Percentiles rank a stretch among this genome's conserved stretches.
phyloP scores from a whole-genome alignment of 2,329 filamentous ascomycete genomes.

The Pseudogymnoascus sp. region DNA sequence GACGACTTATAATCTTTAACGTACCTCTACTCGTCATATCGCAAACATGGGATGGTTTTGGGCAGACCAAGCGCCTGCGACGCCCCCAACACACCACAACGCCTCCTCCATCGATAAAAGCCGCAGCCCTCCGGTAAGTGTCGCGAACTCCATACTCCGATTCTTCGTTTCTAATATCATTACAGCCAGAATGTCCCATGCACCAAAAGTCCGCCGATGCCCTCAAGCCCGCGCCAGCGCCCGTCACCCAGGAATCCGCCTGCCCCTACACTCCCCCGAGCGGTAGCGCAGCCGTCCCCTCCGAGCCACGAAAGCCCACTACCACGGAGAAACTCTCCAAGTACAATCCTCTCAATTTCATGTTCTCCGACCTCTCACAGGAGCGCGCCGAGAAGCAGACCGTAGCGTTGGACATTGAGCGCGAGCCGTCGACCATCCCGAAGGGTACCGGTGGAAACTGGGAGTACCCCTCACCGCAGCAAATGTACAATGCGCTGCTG shows the following conservation, averaged over 20 bases:
- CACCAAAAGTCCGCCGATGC: conserved; percentile 42
- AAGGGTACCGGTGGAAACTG: conserved; percentile 76
- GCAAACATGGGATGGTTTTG: conserved; percentile 57
- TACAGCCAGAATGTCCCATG: conserved; percentile 64
- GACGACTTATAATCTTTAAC: neutral
- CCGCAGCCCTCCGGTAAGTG: conserved; percentile 14
- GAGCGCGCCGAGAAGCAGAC: conserved; percentile 67
- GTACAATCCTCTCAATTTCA: conserved; percentile 83
- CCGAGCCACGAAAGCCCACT: conserved; percentile 24
- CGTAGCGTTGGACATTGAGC: conserved; percentile 66
- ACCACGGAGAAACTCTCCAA: conserved; percentile 53
- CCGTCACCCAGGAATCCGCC: conserved; percentile 27
- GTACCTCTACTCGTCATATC: neutral
- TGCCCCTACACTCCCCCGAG: conserved; percentile 29
- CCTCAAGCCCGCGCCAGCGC: conserved; percentile 29
- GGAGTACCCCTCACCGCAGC: conserved; percentile 97
- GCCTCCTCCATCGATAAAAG: conserved; percentile 17
- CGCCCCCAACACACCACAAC: conserved; percentile 25
- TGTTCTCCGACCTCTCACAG: conserved; percentile 85
- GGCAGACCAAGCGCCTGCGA: conserved; percentile 44
- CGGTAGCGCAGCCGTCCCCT: conserved; percentile 22
- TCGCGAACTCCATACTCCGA: neutral
- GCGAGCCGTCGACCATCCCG: conserved; percentile 87
- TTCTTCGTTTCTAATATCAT: conserved; percentile 16
- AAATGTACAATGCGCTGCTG: conserved; percentile 98